Percentiles rank a stretch among this genome's conserved stretches.
Conservation (phyloP, 257 asterid species). For the Capsicum baccatum region DNA sequence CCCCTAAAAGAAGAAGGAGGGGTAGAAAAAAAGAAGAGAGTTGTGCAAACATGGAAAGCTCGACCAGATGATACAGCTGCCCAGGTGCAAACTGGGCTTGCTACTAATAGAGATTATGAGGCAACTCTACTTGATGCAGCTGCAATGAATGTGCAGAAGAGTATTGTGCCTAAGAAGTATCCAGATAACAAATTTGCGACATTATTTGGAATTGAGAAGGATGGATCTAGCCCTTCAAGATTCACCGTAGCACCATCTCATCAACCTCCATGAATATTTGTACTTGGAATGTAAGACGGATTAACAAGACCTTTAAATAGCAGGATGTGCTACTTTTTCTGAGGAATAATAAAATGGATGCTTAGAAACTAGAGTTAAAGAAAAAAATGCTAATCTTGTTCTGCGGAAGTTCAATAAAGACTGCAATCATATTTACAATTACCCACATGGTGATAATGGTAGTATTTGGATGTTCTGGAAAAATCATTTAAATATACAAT, state of each 20-base stretch:
- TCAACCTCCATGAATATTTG: background rate
- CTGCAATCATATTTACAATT: background rate
- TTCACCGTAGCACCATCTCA: background rate
- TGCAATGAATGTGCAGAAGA: too few relatives aligned
- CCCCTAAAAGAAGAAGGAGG: background rate
- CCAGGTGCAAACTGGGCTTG: too few relatives aligned
- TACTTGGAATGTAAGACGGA: background rate
- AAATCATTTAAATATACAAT: background rate
- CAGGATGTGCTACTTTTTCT: background rate
- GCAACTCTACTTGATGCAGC: too few relatives aligned
- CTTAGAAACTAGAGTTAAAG: background rate
- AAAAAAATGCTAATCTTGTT: background rate
- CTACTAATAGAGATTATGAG: too few relatives aligned
- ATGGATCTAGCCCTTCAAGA: too few relatives aligned
- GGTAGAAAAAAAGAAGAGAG: background rate
- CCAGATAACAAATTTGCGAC: too few relatives aligned
- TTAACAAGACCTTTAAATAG: background rate
- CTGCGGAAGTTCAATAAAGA: background rate
- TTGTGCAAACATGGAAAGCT: too few relatives aligned
- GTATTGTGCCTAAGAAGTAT: too few relatives aligned
- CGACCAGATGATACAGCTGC: too few relatives aligned
- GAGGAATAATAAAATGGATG: background rate
- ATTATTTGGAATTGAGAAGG: too few relatives aligned
- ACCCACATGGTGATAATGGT: background rate
- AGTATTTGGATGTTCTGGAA: background rate